phyloP scores from a whole-genome alignment of 208 protist genomes.

The Trypanosoma theileri region DNA sequence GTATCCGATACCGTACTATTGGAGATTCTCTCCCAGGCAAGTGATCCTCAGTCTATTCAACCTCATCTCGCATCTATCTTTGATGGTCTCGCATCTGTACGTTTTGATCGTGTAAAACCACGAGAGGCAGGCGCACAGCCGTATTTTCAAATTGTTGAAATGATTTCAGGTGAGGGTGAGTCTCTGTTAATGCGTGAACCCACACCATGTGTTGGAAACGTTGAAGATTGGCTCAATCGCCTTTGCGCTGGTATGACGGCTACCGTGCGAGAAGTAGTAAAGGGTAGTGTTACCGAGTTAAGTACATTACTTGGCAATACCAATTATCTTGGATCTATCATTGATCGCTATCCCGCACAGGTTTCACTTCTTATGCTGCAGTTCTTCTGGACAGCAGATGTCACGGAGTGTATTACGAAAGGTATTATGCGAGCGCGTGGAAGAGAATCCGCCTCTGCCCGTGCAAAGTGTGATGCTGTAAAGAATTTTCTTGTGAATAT shows the following conservation, averaged over 20 bases:
- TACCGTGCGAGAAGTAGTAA: slow-evolving; percentile 90
- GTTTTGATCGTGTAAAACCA: slow-evolving; percentile 91
- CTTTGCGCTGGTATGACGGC: slow-evolving; percentile 91
- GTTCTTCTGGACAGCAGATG: slow-evolving; percentile 96
- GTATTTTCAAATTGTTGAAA: slow-evolving; percentile 92
- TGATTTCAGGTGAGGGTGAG: slow-evolving; percentile 91
- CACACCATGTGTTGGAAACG: slow-evolving; percentile 90
- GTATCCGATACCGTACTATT: slow-evolving; percentile 97
- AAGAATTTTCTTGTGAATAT: slow-evolving; percentile 92
- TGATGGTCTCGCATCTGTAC: slow-evolving; percentile 89
- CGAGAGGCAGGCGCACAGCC: slow-evolving; percentile 86
- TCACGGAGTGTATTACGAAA: slow-evolving; percentile 92
- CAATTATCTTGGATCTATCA: slow-evolving; percentile 89
- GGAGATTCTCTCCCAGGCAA: slow-evolving; percentile 96
- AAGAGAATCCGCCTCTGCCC: slow-evolving; percentile 69
- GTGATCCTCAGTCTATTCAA: slow-evolving; percentile 94
- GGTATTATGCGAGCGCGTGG: slow-evolving; percentile 78
- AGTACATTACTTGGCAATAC: slow-evolving; percentile 81
- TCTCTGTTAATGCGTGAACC: slow-evolving; percentile 84
- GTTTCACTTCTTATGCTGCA: slow-evolving; percentile 95
- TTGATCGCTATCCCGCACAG: slow-evolving; percentile 94
- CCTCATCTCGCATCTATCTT: slow-evolving; percentile 94
- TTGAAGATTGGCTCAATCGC: slow-evolving; percentile 94
- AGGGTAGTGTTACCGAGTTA: slow-evolving; percentile 87
- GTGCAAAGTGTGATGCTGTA: slow-evolving; percentile 85